Evolutionary conservation across 345 rosid species (phyloP).

Genomic region (Bretschneidera sinensis): DNA sequence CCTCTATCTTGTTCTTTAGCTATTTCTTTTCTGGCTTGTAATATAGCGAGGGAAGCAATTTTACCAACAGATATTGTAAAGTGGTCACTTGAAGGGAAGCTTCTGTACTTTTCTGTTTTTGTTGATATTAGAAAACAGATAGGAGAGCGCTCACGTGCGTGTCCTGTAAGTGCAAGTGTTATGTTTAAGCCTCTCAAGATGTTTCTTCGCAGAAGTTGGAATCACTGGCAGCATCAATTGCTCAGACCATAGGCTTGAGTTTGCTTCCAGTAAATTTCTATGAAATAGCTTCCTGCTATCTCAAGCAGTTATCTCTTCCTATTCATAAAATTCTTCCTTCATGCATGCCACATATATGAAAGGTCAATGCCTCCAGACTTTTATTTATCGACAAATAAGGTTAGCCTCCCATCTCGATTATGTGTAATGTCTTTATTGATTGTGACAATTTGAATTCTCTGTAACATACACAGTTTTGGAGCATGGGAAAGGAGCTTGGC

Average conservation of each 20-base stretch:
- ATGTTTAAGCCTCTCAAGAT: conserved; percentile 61
- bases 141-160: conserved; percentile 46
- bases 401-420: conserved; percentile 61
- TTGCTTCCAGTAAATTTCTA: conserved; percentile 70
- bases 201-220: conserved; percentile 54
- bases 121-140: conserved; percentile 51
- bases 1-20: conserved; percentile 59
- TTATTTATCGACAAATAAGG: conserved; percentile 56
- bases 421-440: conserved; percentile 59
- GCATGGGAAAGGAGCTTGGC: conserved; percentile 39
- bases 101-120: conserved; percentile 63
- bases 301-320: conserved; percentile 48
- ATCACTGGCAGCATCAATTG: conserved; percentile 52
- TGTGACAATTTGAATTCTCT: conserved; percentile 51
- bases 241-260: conserved; percentile 55
- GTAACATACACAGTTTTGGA: conserved; percentile 60
- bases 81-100: conserved; percentile 67
- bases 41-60: conserved; percentile 58
- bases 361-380: conserved; percentile 80
- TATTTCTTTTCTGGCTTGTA: conserved; percentile 68
- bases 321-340: conserved; percentile 44
- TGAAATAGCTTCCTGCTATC: conserved; percentile 53
- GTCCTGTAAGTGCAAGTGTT: conserved; percentile 45
- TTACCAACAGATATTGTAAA: conserved; percentile 63
- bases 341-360: conserved; percentile 46